phyloP scores from a whole-genome alignment of 2,329 filamentous ascomycete genomes.

The Colletotrichum tamarilloi region DNA sequence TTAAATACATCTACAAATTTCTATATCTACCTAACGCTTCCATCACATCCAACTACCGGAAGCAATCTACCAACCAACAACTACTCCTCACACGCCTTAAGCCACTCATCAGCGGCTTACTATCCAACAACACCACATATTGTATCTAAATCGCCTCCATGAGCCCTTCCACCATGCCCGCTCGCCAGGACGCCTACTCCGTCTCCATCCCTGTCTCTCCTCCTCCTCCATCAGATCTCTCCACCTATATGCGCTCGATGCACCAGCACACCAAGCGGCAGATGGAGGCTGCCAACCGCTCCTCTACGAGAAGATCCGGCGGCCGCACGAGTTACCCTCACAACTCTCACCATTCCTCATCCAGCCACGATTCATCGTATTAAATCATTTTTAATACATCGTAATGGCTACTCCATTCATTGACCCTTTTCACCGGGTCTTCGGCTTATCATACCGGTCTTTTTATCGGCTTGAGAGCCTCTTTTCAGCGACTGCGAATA shows the following conservation, averaged over 20 bases:
- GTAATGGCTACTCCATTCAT: fast-evolving
- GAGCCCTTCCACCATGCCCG: constrained; percentile 48
- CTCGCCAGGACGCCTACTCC: constrained; percentile 48
- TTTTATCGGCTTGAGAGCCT: not conserved
- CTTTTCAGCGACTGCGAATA: not conserved
- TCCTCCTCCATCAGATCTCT: constrained; percentile 58
- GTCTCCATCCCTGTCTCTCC: constrained; percentile 50
- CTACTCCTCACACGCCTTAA: not conserved
- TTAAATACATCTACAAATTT: not conserved
- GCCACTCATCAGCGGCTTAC: not conserved
- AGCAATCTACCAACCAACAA: not conserved
- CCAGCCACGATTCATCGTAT: constrained; percentile 20
- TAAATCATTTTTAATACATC: not conserved
- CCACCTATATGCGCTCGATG: constrained; percentile 70
- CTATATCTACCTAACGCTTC: no score
- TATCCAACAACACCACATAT: not conserved
- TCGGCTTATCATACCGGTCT: not conserved
- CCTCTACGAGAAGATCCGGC: constrained; percentile 45
- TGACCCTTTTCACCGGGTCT: no score
- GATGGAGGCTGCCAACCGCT: constrained; percentile 67
- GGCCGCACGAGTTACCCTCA: constrained; percentile 33
- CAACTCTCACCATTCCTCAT: constrained; percentile 39
- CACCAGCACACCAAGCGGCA: constrained; percentile 73
- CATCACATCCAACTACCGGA: no score
- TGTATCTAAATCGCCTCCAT: constrained; percentile 3